Evolutionary conservation across 2,329 filamentous ascomycete genomes (phyloP).

Genomic region (Beauveria brongniartii): DNA sequence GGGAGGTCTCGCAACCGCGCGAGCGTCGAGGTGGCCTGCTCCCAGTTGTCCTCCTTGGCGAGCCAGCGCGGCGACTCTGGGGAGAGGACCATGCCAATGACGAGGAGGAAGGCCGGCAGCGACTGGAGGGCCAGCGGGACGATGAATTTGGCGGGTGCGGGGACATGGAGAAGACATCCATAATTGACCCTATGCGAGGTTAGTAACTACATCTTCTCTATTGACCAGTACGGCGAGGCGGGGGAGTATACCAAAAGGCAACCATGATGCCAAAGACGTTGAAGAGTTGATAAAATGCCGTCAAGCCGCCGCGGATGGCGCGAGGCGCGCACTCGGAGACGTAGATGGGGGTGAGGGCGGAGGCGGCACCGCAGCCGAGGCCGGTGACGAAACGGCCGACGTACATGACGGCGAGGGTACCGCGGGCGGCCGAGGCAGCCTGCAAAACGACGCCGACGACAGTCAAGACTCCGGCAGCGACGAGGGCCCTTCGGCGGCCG

Average conservation of each 20-base stretch:
- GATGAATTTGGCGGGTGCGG: slow-evolving; percentile 43
- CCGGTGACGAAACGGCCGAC: slow-evolving; percentile 50
- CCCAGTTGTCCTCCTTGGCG: slow-evolving; percentile 60
- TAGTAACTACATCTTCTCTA: background rate
- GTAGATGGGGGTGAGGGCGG: slow-evolving; percentile 36
- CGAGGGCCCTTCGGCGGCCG: slow-evolving; percentile 47
- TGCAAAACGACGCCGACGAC: slow-evolving; percentile 58
- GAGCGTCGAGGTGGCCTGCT: slow-evolving; percentile 49
- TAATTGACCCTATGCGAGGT: slow-evolving; percentile 44
- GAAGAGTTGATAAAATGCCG: slow-evolving; percentile 43
- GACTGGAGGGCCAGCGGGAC: slow-evolving; percentile 58
- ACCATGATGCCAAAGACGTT: slow-evolving; percentile 37
- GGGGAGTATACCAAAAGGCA: slow-evolving; percentile 27
- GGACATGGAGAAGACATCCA: slow-evolving; percentile 38
- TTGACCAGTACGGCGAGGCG: too few relatives aligned
- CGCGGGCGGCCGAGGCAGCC: slow-evolving; percentile 42
- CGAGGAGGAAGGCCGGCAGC: slow-evolving; percentile 52
- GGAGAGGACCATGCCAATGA: slow-evolving; percentile 53
- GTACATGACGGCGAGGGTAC: slow-evolving; percentile 55
- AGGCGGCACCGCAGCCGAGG: slow-evolving; percentile 42
- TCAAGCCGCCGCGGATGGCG: slow-evolving; percentile 42
- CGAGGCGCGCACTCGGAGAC: slow-evolving; percentile 42
- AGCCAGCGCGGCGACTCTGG: slow-evolving; percentile 56
- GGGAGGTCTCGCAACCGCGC: slow-evolving; percentile 44
- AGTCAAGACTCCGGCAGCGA: slow-evolving; percentile 48